A percentile compares a stretch with the other conserved stretches of the same genome.
Evolutionary conservation across 495 filamentous ascomycete genomes (phyloP).

Genomic region (Xylaria cubensis): DNA sequence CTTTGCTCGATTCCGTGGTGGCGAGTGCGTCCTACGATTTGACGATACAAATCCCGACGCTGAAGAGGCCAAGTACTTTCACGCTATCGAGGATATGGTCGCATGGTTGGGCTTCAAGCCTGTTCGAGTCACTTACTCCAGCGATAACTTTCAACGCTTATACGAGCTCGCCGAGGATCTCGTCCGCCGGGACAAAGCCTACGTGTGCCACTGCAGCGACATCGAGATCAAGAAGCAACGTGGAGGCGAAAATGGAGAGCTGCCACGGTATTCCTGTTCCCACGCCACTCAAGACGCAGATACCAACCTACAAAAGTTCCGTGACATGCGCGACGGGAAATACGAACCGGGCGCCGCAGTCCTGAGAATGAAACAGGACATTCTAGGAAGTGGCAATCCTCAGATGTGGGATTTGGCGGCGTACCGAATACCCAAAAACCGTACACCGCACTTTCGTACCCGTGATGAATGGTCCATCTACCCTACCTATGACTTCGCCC

Average conservation of each 20-base stretch:
- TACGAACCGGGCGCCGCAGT: not conserved
- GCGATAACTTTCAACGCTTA: constrained; percentile 59
- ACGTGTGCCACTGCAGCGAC: constrained; percentile 63
- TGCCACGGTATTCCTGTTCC: not conserved
- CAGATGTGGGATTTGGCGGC: constrained; percentile 79
- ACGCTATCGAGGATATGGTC: constrained; percentile 74
- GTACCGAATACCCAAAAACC: constrained; percentile 60
- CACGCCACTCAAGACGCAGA: not conserved
- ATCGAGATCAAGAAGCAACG: constrained; percentile 35
- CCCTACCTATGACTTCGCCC: constrained; percentile 90
- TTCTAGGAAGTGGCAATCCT: constrained; percentile 30
- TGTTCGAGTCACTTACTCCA: constrained; percentile 72
- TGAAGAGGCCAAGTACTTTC: constrained; percentile 76
- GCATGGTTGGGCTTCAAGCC: constrained; percentile 81
- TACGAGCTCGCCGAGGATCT: constrained; percentile 5
- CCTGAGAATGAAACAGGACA: constrained; percentile 1
- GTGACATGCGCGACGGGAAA: constrained; percentile 5
- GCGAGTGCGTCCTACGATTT: constrained; percentile 49
- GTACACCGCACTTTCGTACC: constrained; percentile 73
- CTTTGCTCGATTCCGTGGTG: not conserved
- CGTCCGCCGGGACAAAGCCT: constrained; percentile 68
- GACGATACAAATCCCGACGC: constrained; percentile 83
- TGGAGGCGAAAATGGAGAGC: constrained; percentile 4
- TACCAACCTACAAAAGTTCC: not conserved
- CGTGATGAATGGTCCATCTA: constrained; percentile 82